These are phyloP conservation scores for Porogramme epimiltina DNA, from an alignment of 1,284 basidiomycete species.

Conservation along the genomic window DNA sequence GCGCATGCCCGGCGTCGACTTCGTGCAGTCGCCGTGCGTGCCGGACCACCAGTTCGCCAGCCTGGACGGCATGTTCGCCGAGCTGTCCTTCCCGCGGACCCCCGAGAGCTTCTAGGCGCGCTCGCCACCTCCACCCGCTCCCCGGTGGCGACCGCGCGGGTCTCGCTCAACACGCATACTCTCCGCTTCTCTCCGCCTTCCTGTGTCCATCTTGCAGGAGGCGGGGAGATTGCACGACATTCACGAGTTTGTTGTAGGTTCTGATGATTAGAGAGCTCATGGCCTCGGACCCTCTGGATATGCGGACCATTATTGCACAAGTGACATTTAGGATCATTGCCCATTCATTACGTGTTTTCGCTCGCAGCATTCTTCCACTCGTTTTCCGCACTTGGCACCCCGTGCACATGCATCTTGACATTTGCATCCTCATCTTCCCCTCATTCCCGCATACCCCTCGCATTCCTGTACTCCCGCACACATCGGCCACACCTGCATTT, in stretches of 20 bases:
- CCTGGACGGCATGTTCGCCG: conserved; percentile 23
- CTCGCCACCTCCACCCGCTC: not conserved
- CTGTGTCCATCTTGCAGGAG: not conserved
- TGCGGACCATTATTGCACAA: conserved; percentile 21
- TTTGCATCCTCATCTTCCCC: not conserved
- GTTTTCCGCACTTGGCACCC: conserved; percentile 5
- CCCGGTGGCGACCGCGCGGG: too few relatives aligned
- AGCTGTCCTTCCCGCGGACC: conserved; percentile 24
- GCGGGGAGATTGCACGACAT: not conserved
- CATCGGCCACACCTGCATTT: conserved; percentile 3
- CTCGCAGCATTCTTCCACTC: conserved; percentile 18
- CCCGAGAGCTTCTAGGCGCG: conserved; percentile 16
- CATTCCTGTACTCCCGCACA: not conserved
- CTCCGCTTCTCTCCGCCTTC: too few relatives aligned
- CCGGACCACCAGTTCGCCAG: conserved; percentile 24
- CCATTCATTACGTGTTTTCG: conserved; percentile 21
- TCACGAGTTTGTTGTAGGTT: conserved; percentile 9
- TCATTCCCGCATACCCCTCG: not conserved
- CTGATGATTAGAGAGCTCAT: conserved; percentile 11
- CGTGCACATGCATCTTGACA: conserved; percentile 5
- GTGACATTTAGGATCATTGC: conserved; percentile 14
- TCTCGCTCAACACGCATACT: too few relatives aligned
- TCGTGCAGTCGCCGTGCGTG: conserved; percentile 28
- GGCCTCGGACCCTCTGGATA: conserved; percentile 20
- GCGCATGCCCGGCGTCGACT: conserved; percentile 26